These are phyloP conservation scores for Blastocystis sp. DNA, from an alignment of 352 stramenopile species.

Conservation along the genomic window DNA sequence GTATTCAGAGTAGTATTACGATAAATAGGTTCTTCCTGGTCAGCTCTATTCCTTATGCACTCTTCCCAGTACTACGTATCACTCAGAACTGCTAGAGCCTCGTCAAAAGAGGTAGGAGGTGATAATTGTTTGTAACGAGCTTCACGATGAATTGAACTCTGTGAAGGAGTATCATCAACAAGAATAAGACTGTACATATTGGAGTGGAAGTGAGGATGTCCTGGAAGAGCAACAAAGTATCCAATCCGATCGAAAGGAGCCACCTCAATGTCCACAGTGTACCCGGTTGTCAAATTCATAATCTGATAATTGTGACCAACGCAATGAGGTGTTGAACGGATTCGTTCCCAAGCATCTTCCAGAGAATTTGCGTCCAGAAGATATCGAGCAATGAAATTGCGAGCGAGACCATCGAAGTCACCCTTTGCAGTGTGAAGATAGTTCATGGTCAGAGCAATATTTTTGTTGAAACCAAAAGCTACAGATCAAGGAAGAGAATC, in stretches of 20 bases:
- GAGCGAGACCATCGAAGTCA: conserved; percentile 35
- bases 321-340: conserved; percentile 17
- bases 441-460: conserved; percentile 64
- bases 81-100: conserved; percentile 35
- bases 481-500: not conserved
- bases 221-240: not conserved
- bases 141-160: conserved; percentile 56
- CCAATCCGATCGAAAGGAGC: conserved; percentile 60
- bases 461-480: conserved; percentile 53
- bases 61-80: not conserved
- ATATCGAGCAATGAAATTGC: conserved; percentile 63
- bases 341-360: conserved; percentile 52
- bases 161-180: conserved; percentile 53
- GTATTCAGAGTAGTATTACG: conserved; percentile 44
- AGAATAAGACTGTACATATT: conserved; percentile 63
- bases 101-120: conserved; percentile 17
- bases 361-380: conserved; percentile 37
- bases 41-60: not conserved
- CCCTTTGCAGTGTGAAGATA: conserved; percentile 46
- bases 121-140: conserved; percentile 26
- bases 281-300: conserved; percentile 12
- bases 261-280: conserved; percentile 35
- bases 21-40: conserved; percentile 45
- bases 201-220: conserved; percentile 57
- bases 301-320: conserved; percentile 68